Conservation (phyloP, 2,329 filamentous ascomycete species). For the Stylonectria norvegica region DNA sequence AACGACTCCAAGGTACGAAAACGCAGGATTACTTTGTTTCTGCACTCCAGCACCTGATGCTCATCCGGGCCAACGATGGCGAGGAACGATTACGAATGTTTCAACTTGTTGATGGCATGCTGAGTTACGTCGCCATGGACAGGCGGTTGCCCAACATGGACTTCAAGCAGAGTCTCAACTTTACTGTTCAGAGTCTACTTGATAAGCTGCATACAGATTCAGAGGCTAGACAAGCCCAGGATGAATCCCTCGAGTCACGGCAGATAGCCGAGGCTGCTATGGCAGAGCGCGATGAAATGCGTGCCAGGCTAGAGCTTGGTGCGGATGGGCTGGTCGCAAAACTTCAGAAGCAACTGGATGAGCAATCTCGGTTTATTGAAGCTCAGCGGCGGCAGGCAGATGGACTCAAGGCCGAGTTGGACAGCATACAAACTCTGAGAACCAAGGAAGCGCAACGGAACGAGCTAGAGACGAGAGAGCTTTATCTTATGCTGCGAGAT, state of each 20-base stretch:
- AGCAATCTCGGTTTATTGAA: conserved; percentile 86
- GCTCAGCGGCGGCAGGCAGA: conserved; percentile 84
- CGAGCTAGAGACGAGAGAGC: conserved; percentile 90
- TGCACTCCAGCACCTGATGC: conserved; percentile 87
- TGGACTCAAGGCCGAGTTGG: conserved; percentile 82
- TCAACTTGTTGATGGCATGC: conserved; percentile 96
- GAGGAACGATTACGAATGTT: conserved; percentile 95
- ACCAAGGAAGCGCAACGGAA: conserved; percentile 91
- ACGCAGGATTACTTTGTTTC: conserved; percentile 96
- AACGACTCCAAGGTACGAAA: conserved; percentile 75
- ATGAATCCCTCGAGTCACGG: conserved; percentile 85
- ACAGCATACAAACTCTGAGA: conserved; percentile 78
- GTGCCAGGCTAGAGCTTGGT: conserved; percentile 79
- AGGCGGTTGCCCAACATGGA: conserved; percentile 93
- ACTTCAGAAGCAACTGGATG: conserved; percentile 88
- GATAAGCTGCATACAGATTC: conserved; percentile 97
- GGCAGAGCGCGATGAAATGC: conserved; percentile 94
- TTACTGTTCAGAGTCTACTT: conserved; percentile 90
- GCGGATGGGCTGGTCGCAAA: conserved; percentile 92
- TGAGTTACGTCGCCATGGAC: conserved; percentile 99
- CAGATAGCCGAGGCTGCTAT: conserved; percentile 95
- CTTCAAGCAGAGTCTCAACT: conserved; percentile 94
- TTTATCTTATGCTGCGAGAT: conserved; percentile 97
- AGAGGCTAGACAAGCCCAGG: conserved; percentile 85
- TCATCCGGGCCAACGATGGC: conserved; percentile 86